Percentiles rank a stretch among this genome's conserved stretches.
These are phyloP conservation scores for Lasiodiplodia citricola DNA, from an alignment of 2,329 filamentous ascomycete species.

Conservation along the genomic window DNA sequence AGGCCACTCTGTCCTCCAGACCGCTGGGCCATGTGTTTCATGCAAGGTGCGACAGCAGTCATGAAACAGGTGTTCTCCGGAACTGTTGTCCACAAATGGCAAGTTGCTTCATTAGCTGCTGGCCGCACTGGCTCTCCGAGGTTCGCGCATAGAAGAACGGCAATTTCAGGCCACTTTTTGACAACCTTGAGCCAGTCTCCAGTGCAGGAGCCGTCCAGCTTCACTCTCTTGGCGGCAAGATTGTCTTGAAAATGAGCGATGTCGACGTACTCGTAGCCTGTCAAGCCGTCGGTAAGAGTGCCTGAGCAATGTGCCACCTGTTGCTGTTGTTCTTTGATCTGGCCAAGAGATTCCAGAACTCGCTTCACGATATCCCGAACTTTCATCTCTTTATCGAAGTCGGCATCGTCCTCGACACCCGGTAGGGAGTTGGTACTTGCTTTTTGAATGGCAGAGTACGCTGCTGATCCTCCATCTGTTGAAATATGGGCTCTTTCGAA, in stretches of 20 bases:
- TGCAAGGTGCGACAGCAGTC: background rate
- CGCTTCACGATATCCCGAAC: background rate
- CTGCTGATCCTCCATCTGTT: background rate
- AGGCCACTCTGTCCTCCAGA: background rate
- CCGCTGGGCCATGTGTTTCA: background rate
- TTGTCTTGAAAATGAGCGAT: background rate
- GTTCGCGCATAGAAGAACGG: background rate
- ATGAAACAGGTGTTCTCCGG: background rate
- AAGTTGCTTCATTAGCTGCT: background rate
- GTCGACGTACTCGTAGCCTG: background rate
- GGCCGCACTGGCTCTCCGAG: background rate
- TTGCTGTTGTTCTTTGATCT: conserved; percentile 3
- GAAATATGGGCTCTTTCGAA: background rate
- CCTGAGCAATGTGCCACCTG: background rate
- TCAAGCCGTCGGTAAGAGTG: background rate
- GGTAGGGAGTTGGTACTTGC: background rate
- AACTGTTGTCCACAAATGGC: background rate
- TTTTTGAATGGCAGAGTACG: background rate
- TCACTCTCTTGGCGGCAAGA: background rate
- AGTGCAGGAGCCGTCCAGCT: background rate
- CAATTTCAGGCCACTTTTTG: background rate
- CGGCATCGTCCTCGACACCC: background rate
- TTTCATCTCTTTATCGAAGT: background rate
- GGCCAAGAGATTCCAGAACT: background rate
- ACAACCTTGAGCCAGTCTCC: conserved; percentile 3